Conservation (phyloP, 202 grass and related monocot genomes). For the Setaria italica region DNA sequence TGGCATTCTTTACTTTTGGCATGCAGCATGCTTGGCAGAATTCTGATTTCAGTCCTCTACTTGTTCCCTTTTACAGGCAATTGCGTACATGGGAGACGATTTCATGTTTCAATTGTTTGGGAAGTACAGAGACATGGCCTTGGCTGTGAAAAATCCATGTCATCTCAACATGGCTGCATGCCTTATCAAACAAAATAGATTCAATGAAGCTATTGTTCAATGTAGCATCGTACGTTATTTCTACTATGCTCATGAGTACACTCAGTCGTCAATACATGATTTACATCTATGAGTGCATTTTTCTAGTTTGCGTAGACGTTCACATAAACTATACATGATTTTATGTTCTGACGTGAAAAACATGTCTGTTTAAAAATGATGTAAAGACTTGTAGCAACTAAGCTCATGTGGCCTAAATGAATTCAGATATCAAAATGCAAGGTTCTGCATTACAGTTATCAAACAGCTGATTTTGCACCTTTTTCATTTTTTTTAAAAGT, state of each 20-base stretch:
- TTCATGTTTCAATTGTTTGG: slow-evolving; percentile 99
- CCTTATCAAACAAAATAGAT: slow-evolving; percentile 80
- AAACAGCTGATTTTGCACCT: background rate
- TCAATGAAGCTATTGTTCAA: slow-evolving; percentile 82
- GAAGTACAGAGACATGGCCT: slow-evolving; percentile 97
- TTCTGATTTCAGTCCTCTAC: slow-evolving; percentile 23
- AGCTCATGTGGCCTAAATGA: background rate
- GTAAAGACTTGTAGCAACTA: slow-evolving; percentile 4
- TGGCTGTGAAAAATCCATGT: slow-evolving; percentile 94
- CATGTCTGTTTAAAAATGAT: background rate
- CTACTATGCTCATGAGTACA: slow-evolving; percentile 9
- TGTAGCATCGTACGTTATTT: slow-evolving; percentile 74
- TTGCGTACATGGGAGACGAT: slow-evolving; percentile 98
- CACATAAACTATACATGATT: background rate
- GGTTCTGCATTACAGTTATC: background rate
- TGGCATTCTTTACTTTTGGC: slow-evolving; percentile 27
- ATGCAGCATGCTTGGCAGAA: background rate
- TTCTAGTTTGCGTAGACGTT: background rate
- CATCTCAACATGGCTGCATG: slow-evolving; percentile 96
- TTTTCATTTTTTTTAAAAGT: background rate
- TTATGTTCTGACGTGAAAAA: background rate
- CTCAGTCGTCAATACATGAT: background rate
- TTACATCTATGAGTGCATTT: background rate
- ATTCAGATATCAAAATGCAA: background rate
- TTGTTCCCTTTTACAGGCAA: slow-evolving; percentile 60